phyloP scores from a whole-genome alignment of 768 basidiomycete species.

The Rickenella mellea region DNA sequence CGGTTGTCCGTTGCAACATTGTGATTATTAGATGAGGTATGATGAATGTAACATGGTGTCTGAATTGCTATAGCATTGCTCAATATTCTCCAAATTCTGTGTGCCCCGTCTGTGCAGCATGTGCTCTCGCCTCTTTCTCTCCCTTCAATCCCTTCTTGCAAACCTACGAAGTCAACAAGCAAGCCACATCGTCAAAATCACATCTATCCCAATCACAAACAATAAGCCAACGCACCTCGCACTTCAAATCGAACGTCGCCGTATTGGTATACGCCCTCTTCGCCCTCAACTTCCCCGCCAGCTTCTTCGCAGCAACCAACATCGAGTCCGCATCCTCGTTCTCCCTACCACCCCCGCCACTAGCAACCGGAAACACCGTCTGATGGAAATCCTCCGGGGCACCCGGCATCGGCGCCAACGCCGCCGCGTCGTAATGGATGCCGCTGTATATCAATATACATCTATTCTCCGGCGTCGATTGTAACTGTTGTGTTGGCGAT shows the following conservation, averaged over 20 bases:
- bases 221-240: conserved; percentile 49
- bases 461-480: conserved; percentile 20
- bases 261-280: conserved; percentile 89
- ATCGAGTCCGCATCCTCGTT: conserved; percentile 45
- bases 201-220: neutral
- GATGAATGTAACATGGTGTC: too few species aligned
- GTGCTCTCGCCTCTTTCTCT: conserved; percentile 85
- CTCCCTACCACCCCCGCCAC: too few species aligned
- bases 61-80: neutral
- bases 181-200: neutral
- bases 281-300: conserved; percentile 62
- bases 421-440: conserved; percentile 92
- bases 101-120: conserved; percentile 85
- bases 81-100: conserved; percentile 75
- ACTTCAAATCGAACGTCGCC: conserved; percentile 82
- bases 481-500: neutral
- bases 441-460: conserved; percentile 88
- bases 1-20: too few species aligned
- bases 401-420: conserved; percentile 66
- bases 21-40: too few species aligned
- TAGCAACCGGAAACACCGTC: conserved; percentile 62
- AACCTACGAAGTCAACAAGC: conserved; percentile 31
- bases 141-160: conserved; percentile 85
- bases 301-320: conserved; percentile 53
- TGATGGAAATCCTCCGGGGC: conserved; percentile 87